phyloP scores from a whole-genome alignment of 495 filamentous ascomycete genomes.

The Hypomontagnella monticulosa region DNA sequence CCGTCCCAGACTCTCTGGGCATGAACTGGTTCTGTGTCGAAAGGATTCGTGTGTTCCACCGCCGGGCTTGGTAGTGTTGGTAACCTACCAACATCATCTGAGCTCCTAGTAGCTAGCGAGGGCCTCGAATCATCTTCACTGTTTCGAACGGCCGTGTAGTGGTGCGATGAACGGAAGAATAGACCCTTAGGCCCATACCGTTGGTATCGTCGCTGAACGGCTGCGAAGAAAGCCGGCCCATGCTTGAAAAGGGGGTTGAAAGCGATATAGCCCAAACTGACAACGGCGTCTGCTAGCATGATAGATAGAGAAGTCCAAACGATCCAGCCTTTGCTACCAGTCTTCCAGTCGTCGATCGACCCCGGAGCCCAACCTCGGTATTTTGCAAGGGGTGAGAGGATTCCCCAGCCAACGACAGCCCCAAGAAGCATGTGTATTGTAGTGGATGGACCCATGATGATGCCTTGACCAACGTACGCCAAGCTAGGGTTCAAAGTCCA shows the following conservation, averaged over 20 bases:
- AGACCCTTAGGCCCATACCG: conserved; percentile 30
- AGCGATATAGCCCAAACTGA: conserved; percentile 86
- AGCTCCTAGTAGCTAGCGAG: conserved; percentile 12
- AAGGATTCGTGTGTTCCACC: conserved; percentile 42
- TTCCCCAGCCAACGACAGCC: conserved; percentile 87
- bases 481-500: conserved; percentile 97
- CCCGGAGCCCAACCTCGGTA: conserved; percentile 88
- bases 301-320: conserved; percentile 95
- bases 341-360: conserved; percentile 84
- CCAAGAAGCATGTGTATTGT: conserved; percentile 96
- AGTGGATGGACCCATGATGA: conserved; percentile 91
- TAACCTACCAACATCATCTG: conserved; percentile 23
- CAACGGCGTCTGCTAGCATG: conserved; percentile 92
- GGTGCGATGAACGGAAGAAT: conserved; percentile 23
- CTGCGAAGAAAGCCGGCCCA: conserved; percentile 22
- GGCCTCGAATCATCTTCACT: conserved; percentile 38
- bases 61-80: conserved; percentile 29
- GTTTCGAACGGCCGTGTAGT: conserved; percentile 26
- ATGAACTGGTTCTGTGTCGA: conserved; percentile 1
- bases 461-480: conserved; percentile 89
- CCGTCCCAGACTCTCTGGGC: conserved; percentile 51
- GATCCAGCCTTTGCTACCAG: conserved; percentile 96
- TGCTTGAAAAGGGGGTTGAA: conserved; percentile 61
- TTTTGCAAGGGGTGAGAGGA: conserved; percentile 90
- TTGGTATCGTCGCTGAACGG: conserved; percentile 28